A percentile compares a stretch with the other conserved stretches of the same genome.
Evolutionary conservation across 1,284 basidiomycete species (phyloP).

Genomic region (Ceratobasidium theobromae): DNA sequence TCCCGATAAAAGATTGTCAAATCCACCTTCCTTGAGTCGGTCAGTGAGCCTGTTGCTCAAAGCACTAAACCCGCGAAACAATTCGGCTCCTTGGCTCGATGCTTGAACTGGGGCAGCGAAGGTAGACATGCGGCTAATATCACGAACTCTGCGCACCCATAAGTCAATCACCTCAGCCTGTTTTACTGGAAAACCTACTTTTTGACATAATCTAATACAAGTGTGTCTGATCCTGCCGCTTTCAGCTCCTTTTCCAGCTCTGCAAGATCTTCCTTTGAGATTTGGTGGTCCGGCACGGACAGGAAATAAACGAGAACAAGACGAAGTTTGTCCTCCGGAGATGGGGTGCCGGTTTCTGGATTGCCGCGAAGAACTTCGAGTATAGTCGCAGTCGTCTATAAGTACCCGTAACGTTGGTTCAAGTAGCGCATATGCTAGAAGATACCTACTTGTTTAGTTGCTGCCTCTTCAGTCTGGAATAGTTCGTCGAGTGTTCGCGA

Average conservation of each 20-base stretch:
- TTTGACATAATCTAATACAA: conserved; percentile 91
- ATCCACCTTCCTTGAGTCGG: conserved; percentile 88
- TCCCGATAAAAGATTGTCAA: conserved; percentile 95
- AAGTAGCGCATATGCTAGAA: neutral
- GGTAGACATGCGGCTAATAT: conserved; percentile 89
- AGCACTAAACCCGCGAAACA: conserved; percentile 90
- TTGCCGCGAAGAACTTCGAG: conserved; percentile 71
- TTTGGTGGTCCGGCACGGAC: conserved; percentile 74
- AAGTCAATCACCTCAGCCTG: neutral
- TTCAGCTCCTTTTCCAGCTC: conserved; percentile 89
- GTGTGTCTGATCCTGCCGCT: conserved; percentile 74
- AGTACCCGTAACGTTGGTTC: neutral
- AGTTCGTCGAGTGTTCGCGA: conserved; percentile 92
- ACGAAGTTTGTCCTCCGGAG: conserved; percentile 84
- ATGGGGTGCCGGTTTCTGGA: conserved; percentile 50
- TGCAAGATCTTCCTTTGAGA: conserved; percentile 82
- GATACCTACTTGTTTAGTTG: conserved; percentile 68
- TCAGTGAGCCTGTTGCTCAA: conserved; percentile 90
- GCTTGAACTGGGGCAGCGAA: conserved; percentile 73
- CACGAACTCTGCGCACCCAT: conserved; percentile 57
- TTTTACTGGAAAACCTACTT: conserved; percentile 46
- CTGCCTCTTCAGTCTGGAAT: conserved; percentile 94
- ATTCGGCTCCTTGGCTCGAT: conserved; percentile 68
- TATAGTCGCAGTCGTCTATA: conserved; percentile 73
- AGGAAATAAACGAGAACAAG: conserved; percentile 94